Percentiles rank a stretch among this genome's conserved stretches.
Conservation (phyloP, 2,329 filamentous ascomycete genomes). For the Zelopaecilomyces penicillatus region DNA sequence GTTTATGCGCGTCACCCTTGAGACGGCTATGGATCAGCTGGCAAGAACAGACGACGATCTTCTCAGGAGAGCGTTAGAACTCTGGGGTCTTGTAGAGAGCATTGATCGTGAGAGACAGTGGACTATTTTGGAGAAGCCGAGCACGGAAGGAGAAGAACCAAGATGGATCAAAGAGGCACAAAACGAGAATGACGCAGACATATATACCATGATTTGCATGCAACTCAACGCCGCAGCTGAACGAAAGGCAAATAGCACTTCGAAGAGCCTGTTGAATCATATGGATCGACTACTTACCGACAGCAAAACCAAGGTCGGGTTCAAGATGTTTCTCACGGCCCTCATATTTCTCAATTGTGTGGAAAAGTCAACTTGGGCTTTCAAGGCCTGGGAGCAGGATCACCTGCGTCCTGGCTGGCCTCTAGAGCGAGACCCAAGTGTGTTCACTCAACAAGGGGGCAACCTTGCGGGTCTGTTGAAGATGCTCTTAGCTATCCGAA, state of each 20-base stretch:
- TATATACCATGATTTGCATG: constrained; percentile 53
- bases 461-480: constrained; percentile 50
- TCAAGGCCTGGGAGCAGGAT: constrained; percentile 59
- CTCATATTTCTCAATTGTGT: constrained; percentile 57
- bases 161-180: constrained; percentile 41
- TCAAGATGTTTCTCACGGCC: constrained; percentile 53
- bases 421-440: constrained; percentile 45
- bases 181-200: constrained; percentile 42
- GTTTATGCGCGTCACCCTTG: constrained; percentile 51
- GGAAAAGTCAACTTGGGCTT: constrained; percentile 61
- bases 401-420: constrained; percentile 53
- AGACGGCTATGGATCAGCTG: constrained; percentile 39
- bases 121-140: constrained; percentile 44
- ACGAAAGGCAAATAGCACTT: constrained; percentile 52
- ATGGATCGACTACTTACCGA: constrained; percentile 55
- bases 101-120: constrained; percentile 57
- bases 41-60: constrained; percentile 44
- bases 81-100: constrained; percentile 58
- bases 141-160: constrained; percentile 30
- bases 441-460: constrained; percentile 51
- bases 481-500: constrained; percentile 54
- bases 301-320: constrained; percentile 50
- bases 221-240: constrained; percentile 58
- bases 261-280: constrained; percentile 48
- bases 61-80: constrained; percentile 49